Evolutionary conservation across 225 moss, liverwort and hornwort species (phyloP), one percentile per base, ranked within the genome.

Genomic region (Pleurozium schreberi): DNA sequence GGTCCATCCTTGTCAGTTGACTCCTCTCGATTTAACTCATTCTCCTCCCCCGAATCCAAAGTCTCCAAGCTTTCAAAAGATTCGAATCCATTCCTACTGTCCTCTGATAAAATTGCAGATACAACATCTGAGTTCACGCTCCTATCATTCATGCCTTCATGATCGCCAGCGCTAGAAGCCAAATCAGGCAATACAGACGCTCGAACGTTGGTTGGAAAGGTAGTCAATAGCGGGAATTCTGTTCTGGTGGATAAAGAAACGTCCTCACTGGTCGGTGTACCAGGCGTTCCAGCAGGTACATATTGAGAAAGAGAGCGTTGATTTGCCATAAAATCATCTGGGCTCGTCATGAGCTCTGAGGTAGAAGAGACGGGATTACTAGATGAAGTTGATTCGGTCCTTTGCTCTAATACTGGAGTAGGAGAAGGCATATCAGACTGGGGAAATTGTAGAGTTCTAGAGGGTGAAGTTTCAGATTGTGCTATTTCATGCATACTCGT

Each of bases 141-240:
- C 81, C 67, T 34, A 82, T 71, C 89, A 86, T 85, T 79, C 58
- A 19, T 78, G 52, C 88, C 89, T 62, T 78, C 80, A 60, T 31
- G 38, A 77, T 89, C 89, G 60, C 89, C 91, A 88, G 94, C 90
- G 77, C 90, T 93, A 60, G 89, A 88, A 89, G 94, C 91, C 91
- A 94, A 90, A 84, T 89, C 77, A 88, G 81, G n/a, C 88, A 93
- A 86, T 83, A 86, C 49, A 82, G 89, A 90, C 69, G 81, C 59
- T 52, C 58, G 47, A 40, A 94, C 89, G 80, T 87, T 53, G 64
- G 84, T 25, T 84, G 94, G 93, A 62, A 89, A 94, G 49, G 91
- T 94, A 68, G 93, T 93, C 88, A 81, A 49, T 81, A 94, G 94
- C 30, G 90, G 90, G 47, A 82, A 12, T 30, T 76, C 77, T 31